Percentiles rank a stretch among this genome's conserved stretches.
These are phyloP conservation scores for Guadua angustifolia DNA, from an alignment of 176 grass and related monocot genomes.

Conservation along the genomic window DNA sequence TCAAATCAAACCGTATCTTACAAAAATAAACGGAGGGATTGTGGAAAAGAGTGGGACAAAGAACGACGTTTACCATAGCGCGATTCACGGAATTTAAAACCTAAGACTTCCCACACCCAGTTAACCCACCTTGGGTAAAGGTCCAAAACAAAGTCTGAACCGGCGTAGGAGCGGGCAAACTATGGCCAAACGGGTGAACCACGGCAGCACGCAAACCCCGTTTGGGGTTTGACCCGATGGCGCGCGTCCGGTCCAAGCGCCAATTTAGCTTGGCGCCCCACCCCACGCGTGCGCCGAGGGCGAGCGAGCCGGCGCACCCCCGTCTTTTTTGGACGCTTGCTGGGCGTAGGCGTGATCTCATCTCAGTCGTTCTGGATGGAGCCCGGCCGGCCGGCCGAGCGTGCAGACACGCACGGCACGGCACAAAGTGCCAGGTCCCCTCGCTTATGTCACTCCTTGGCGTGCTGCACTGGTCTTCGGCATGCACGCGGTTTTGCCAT, in stretches of 20 bases:
- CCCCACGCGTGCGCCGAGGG: background rate
- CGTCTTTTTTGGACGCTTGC: conserved; percentile 11
- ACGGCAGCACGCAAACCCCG: background rate
- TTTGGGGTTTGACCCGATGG: background rate
- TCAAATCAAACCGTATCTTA: too few relatives aligned
- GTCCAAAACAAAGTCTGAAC: background rate
- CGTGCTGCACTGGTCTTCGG: background rate
- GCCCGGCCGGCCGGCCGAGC: conserved; percentile 42
- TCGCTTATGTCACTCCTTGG: background rate
- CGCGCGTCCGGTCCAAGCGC: conserved; percentile 25
- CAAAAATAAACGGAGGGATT: too few relatives aligned
- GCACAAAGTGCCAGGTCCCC: conserved; percentile 29
- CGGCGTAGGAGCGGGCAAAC: background rate
- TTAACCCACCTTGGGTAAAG: too few relatives aligned
- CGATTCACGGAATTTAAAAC: background rate
- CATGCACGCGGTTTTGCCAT: background rate
- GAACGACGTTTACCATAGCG: background rate
- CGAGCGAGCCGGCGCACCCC: background rate
- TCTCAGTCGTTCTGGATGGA: background rate
- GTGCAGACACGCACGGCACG: conserved; percentile 15
- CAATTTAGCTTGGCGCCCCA: conserved; percentile 26
- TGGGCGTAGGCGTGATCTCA: background rate
- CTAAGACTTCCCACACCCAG: background rate
- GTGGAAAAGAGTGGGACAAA: too few relatives aligned
- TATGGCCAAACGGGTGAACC: conserved; percentile 23